Percentiles rank a stretch among this genome's conserved stretches.
phyloP scores from a whole-genome alignment of 768 basidiomycete species.

The Clavulina sp. region DNA sequence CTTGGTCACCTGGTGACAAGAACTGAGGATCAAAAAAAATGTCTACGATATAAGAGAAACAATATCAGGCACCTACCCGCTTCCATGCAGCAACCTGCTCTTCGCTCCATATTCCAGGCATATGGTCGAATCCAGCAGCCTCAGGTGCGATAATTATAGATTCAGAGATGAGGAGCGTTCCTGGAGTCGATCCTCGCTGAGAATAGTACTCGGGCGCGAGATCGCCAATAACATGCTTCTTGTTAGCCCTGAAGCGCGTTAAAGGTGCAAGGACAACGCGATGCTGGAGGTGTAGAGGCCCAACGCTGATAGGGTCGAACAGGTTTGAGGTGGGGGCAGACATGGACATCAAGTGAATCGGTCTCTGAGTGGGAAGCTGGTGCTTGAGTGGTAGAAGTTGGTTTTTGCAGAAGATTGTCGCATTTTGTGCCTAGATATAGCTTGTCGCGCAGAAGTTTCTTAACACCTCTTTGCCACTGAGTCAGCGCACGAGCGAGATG shows the following conservation, averaged over 20 bases:
- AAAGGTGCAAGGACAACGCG: conserved; percentile 36
- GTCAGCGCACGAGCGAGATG: too few species aligned
- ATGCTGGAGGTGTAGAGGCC: conserved; percentile 21
- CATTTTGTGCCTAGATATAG: too few species aligned
- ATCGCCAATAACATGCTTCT: conserved; percentile 10
- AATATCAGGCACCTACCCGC: conserved; percentile 17
- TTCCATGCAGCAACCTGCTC: conserved; percentile 44
- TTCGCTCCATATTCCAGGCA: conserved; percentile 48
- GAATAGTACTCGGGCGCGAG: background rate
- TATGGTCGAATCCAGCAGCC: conserved; percentile 15
- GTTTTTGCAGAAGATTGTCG: too few species aligned
- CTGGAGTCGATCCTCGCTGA: conserved; percentile 3
- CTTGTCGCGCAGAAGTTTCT: too few species aligned
- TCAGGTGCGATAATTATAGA: conserved; percentile 16
- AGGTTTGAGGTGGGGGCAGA: conserved; percentile 5
- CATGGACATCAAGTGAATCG: too few species aligned
- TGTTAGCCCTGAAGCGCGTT: conserved; percentile 28
- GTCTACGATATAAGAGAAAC: background rate
- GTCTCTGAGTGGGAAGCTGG: too few species aligned
- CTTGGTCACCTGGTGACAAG: conserved; percentile 13
- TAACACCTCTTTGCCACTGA: too few species aligned
- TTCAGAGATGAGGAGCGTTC: conserved; percentile 17
- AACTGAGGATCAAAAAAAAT: background rate
- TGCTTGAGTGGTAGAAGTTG: too few species aligned
- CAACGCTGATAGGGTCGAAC: conserved; percentile 20